Evolutionary conservation across 2,329 filamentous ascomycete genomes (phyloP).

Genomic region (Botrytis porri): DNA sequence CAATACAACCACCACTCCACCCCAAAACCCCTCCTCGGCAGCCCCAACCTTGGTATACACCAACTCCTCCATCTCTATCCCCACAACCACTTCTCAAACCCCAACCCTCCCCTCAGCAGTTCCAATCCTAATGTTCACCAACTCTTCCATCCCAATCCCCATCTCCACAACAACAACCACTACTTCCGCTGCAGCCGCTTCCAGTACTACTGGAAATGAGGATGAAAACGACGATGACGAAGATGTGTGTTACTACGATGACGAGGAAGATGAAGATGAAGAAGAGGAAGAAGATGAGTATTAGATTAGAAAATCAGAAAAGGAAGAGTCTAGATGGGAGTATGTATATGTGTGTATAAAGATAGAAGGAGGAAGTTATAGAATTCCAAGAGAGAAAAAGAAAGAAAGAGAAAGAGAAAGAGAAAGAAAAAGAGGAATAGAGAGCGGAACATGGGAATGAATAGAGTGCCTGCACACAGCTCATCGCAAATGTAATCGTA

Average conservation of each 20-base stretch:
- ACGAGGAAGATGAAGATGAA: background rate
- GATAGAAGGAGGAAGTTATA: background rate
- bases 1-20: too few species aligned
- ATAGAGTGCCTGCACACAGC: background rate
- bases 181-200: background rate
- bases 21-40: too few species aligned
- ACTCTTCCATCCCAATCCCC: background rate
- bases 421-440: too few species aligned
- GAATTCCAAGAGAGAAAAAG: background rate
- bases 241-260: background rate
- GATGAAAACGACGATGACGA: background rate
- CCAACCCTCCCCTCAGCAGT: background rate
- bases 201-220: background rate
- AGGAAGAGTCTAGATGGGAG: too few species aligned
- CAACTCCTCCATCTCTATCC: background rate
- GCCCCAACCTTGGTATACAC: background rate
- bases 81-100: background rate
- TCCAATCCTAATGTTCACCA: background rate
- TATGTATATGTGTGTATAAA: background rate
- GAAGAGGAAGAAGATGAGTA: background rate
- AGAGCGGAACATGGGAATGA: too few species aligned
- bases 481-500: background rate
- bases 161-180: background rate
- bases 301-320: background rate
- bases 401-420: too few species aligned